phyloP scores from a whole-genome alignment of 768 basidiomycete genomes.

The Suillus ampliporus region DNA sequence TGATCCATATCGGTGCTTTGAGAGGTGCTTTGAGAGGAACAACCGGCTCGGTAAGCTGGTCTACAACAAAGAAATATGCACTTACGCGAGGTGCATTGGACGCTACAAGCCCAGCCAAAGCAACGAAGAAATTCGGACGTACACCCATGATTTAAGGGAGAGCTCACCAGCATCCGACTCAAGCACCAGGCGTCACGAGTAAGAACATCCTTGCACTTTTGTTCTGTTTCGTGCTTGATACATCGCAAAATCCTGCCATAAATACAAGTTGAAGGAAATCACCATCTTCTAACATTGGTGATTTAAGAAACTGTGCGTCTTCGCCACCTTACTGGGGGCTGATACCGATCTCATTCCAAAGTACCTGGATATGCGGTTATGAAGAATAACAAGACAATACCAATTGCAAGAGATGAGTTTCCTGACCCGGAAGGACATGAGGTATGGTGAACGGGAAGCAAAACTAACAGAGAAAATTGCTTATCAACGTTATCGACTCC shows the following conservation, averaged over 20 bases:
- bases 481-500: not conserved
- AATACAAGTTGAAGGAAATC: not conserved
- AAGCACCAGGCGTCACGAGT: not conserved
- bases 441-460: not conserved
- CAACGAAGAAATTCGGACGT: not conserved
- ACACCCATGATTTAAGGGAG: not conserved
- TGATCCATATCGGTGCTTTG: not conserved
- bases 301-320: not conserved
- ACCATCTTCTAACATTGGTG: not conserved
- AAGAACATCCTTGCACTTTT: not conserved
- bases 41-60: not conserved
- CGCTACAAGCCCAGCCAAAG: not conserved
- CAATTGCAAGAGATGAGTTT: not conserved
- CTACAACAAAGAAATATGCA: not conserved
- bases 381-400: not conserved
- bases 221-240: not conserved
- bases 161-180: not conserved
- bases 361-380: not conserved
- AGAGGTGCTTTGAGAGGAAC: not conserved
- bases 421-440: not conserved
- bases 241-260: not conserved
- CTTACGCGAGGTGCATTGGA: not conserved
- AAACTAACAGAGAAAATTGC: not conserved
- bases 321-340: not conserved
- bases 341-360: too few relatives aligned